Conservation (phyloP, 305 asterid genomes). For the Rubia peregrina region DNA sequence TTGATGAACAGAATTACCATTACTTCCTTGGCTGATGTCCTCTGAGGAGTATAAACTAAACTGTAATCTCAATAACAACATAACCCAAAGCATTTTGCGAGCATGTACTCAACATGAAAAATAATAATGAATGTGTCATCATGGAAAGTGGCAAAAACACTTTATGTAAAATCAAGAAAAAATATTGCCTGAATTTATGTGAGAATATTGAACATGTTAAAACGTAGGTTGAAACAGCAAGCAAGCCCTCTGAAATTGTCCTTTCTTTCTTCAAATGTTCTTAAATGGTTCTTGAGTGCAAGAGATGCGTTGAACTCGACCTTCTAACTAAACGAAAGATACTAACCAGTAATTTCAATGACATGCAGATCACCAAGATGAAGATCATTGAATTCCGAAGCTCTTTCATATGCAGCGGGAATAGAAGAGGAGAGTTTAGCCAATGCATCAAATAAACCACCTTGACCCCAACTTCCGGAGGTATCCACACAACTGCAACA, state of each 20-base stretch:
- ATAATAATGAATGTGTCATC: neutral
- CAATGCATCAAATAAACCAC: constrained; percentile 87
- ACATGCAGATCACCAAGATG: constrained; percentile 89
- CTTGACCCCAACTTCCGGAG: constrained; percentile 97
- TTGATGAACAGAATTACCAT: constrained; percentile 33
- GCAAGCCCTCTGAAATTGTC: neutral
- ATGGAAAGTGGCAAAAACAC: neutral
- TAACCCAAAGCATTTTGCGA: constrained; percentile 13
- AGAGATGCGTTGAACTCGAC: neutral
- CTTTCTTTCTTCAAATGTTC: too few species aligned
- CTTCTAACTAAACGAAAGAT: constrained; percentile 12
- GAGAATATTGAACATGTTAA: neutral
- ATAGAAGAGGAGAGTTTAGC: constrained; percentile 51
- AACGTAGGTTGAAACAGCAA: neutral
- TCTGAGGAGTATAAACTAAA: constrained; percentile 35
- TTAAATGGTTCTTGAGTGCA: neutral
- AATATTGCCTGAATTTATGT: neutral
- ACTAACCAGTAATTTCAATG: constrained; percentile 52
- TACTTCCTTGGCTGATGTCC: constrained; percentile 31
- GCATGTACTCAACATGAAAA: constrained; percentile 5
- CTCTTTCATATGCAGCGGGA: constrained; percentile 67
- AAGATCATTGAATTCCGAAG: constrained; percentile 83
- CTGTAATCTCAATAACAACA: constrained; percentile 14
- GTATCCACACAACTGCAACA: constrained; percentile 74
- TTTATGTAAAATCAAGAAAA: neutral